Conservation (phyloP, 305 asterid species). For the Withania somnifera region DNA sequence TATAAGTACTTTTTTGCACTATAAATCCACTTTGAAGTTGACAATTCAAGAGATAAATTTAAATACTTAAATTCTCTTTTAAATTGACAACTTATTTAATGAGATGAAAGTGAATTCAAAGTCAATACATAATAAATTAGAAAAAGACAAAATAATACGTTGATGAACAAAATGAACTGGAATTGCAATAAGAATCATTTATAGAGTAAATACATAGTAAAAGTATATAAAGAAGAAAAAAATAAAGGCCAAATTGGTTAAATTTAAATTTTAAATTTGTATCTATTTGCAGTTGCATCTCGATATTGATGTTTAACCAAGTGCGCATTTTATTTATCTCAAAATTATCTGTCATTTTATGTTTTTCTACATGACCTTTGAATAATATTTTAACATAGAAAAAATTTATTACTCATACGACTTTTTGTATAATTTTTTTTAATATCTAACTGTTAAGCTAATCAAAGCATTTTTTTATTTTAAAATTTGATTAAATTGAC, state of each 20-base stretch:
- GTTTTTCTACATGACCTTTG: not conserved
- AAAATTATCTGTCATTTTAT: not conserved
- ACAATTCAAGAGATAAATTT: not conserved
- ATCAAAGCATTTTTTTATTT: no score
- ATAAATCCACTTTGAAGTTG: not conserved
- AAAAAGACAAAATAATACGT: not conserved
- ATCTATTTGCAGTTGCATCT: not conserved
- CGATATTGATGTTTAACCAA: not conserved
- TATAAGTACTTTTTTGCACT: not conserved
- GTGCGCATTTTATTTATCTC: not conserved
- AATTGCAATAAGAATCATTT: not conserved
- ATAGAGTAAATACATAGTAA: not conserved
- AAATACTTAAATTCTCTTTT: not conserved
- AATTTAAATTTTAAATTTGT: not conserved
- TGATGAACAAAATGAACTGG: not conserved
- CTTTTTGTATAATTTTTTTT: no score
- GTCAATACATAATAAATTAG: not conserved
- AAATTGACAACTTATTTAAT: not conserved
- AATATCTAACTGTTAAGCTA: no score
- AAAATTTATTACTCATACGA: no score
- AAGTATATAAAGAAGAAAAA: not conserved
- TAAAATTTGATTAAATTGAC: no score
- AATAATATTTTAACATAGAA: not conserved
- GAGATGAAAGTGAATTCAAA: not conserved
- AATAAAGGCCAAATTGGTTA: not conserved